Evolutionary conservation across 2,329 filamentous ascomycete species (phyloP), one percentile per base, ranked within the genome.

Genomic region (Fusarium veterinarium): DNA sequence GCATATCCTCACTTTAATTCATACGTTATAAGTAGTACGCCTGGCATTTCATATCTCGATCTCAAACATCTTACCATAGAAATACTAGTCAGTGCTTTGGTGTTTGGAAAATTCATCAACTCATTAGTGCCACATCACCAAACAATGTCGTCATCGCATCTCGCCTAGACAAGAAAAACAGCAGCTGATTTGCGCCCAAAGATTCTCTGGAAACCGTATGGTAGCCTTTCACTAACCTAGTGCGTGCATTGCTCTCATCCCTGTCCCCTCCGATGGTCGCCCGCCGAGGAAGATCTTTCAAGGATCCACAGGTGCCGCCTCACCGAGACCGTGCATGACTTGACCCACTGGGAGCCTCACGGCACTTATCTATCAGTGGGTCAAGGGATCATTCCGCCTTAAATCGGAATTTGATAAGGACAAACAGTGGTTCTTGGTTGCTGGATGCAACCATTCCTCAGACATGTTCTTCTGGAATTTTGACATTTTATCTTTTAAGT

Each of bases 331-430:
- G n/a, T 53, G 56, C 56, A 58, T 56, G 59, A 20, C 40, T 38
- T 14, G 44, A 46, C 14, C 64, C 64, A 63, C 65, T 17, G 49
- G 25, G 65, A 68, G 65, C 55, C 65, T 68, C 65, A 42, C 48
- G 48, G 65, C 46, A 67, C 56, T 53, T 41, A 30, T 31, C 67
- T 68, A 63, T 63, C 56, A 53, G 65, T 68, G 65, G 65, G 49
- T 51, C 65, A n/a, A 30, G 35, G 37, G 49, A 46, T 61, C 19
- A 37, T 56, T 60, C 58, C 37, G 58, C 48, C 20, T 16, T 56
- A 20, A 31, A 60, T 49, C 38, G 45, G 45, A 40, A 60, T 33
- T 40, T 31, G 38, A 51, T 35, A 60, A 42, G 23, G 31, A 31
- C 25, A n/a, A 17, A 41, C 28, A 40, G 35, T 46, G 53, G 33